Evolutionary conservation across 148 eudicot genomes (phyloP).

Genomic region (Silene latifolia): DNA sequence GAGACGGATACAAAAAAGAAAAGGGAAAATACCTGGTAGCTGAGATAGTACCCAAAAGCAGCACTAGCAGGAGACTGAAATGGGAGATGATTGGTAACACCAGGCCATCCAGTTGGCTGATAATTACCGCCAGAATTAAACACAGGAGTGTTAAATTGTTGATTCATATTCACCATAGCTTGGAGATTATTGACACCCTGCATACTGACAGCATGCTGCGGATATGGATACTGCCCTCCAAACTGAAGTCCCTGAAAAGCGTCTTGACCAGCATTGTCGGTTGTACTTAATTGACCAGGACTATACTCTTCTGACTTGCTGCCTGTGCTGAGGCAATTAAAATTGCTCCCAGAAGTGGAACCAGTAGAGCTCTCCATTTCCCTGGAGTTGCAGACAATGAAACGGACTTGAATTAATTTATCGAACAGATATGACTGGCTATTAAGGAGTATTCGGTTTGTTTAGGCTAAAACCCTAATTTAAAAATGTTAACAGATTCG

Average conservation of each 20-base stretch:
- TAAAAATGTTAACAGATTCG: no score
- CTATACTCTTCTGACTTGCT: slow-evolving; percentile 27
- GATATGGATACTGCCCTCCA: slow-evolving; percentile 25
- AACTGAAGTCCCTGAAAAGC: slow-evolving; percentile 29
- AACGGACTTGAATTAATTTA: no score
- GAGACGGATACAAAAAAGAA: no score
- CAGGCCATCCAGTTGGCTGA: slow-evolving; percentile 25
- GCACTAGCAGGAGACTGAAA: slow-evolving; percentile 24
- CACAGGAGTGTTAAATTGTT: slow-evolving; percentile 15
- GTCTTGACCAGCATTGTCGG: slow-evolving; percentile 29
- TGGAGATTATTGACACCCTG: slow-evolving; percentile 18
- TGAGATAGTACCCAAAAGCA: slow-evolving; percentile 23
- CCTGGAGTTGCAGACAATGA: slow-evolving; percentile 9
- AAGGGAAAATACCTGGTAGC: slow-evolving; percentile 25
- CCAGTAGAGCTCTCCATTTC: slow-evolving; percentile 33
- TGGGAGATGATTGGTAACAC: slow-evolving; percentile 15
- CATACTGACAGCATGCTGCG: slow-evolving; percentile 20
- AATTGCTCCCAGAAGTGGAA: slow-evolving; percentile 29
- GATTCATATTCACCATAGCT: slow-evolving; percentile 20
- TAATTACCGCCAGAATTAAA: slow-evolving; percentile 22
- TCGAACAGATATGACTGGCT: not conserved
- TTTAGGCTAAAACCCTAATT: no score
- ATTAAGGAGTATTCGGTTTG: no score
- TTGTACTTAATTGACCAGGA: slow-evolving; percentile 30
- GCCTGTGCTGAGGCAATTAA: slow-evolving; percentile 22